A percentile compares a stretch with the other conserved stretches of the same genome.
phyloP scores from a whole-genome alignment of 345 rosid species.

The Citrus trifoliata region DNA sequence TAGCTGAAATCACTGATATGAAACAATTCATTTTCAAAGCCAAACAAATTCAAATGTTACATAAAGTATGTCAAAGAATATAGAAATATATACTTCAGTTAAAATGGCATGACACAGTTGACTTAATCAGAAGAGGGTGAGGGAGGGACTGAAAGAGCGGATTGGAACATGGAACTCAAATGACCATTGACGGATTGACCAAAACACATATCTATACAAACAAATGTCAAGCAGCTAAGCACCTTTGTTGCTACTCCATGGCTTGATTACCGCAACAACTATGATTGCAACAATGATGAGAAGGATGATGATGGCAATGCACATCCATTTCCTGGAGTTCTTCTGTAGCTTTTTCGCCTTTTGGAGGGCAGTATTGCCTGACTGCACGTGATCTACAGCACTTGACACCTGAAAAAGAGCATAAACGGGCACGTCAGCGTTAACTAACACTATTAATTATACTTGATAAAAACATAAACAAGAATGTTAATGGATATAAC shows the following conservation, averaged over 20 bases:
- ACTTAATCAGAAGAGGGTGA: not conserved
- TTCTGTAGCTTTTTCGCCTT: slow-evolving; percentile 70
- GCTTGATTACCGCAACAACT: slow-evolving; percentile 61
- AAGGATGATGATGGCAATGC: slow-evolving; percentile 80
- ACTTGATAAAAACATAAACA: not conserved
- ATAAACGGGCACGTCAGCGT: not conserved
- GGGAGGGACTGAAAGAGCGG: not conserved
- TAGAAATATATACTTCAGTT: not conserved
- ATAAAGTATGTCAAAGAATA: not conserved
- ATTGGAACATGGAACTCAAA: slow-evolving; percentile 1
- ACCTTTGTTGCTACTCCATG: slow-evolving; percentile 74
- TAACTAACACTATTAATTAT: not conserved
- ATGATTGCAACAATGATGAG: slow-evolving; percentile 69
- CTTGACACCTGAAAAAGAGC: slow-evolving; percentile 59
- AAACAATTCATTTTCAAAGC: not conserved
- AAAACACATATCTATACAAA: slow-evolving; percentile 24
- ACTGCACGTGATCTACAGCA: slow-evolving; percentile 90
- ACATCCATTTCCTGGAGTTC: slow-evolving; percentile 92
- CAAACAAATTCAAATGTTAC: not conserved
- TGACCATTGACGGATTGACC: not conserved
- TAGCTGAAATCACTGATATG: too few relatives aligned
- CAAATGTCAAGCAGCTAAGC: slow-evolving; percentile 38
- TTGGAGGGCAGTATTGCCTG: slow-evolving; percentile 69
- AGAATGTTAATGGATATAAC: not conserved
- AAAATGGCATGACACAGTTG: not conserved